Base-by-base conservation (phyloP, 257 asterid species). In the Vinca minor region DNA sequence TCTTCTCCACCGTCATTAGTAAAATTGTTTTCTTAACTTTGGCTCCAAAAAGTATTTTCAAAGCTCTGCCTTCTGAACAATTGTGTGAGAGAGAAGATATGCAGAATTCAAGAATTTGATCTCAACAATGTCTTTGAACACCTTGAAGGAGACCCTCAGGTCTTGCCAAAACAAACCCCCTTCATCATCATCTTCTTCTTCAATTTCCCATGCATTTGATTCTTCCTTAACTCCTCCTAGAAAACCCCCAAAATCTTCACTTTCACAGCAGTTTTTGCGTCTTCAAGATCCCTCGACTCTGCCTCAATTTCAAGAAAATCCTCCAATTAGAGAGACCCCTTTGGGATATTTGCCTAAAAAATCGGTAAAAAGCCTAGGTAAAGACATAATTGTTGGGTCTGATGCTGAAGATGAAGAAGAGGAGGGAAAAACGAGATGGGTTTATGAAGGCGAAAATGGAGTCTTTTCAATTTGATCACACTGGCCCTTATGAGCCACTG, bases 231-330 rank as follows among this genome's bases (percentile, higher is more conserved):
- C 59, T 69, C 49, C 84, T 20, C 49, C 84, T 20, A 82, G 96
- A 70, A 87, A 82, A 61, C 98, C 98, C 69, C 96, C 96, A 5
- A 91, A 91, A 81, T 79, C 98, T 64, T 84, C 96, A 12, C 72
- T 91, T 9, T 81, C 87, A 14, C 80, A 80, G 62, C 94, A 91
- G 74, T 85, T 91, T 63, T 66, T 80, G 72, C 88, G 90, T 73
- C 89, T 91, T 50, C 36, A 84, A 56, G 87, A 80, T 58, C 55
- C 64, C 65, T 56, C 56, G 35, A 69, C 67, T 59, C 47, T 29
- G 56, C 63, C 73, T 8, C 76, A 59, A 57, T 29, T n/a, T 57
- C 69, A 74, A 63, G 38, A 12, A 42, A 62, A 26, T 1, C 2
- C 32, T 34, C 12, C 48, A 26, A 23, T 12, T 39, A 62, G 56